These are phyloP conservation scores for Fusarium pseudocircinatum DNA, from an alignment of 2,329 filamentous ascomycete species.

Conservation along the genomic window DNA sequence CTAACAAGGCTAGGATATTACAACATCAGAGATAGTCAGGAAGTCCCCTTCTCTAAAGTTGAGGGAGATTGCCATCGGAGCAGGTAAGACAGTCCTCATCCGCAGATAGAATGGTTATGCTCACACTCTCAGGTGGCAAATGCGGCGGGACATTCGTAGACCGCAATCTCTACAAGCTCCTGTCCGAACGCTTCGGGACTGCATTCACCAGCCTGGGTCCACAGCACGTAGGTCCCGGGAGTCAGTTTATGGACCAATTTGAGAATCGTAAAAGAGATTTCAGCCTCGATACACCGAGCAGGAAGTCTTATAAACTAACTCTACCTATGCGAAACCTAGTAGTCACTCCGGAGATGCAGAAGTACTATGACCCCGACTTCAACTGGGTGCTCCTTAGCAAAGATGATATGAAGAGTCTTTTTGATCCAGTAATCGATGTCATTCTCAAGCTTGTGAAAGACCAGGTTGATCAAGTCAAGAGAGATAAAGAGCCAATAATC, in stretches of 20 bases:
- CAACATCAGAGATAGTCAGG: neutral
- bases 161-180: neutral
- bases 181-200: neutral
- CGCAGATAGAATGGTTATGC: fast-evolving
- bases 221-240: neutral
- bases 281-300: neutral
- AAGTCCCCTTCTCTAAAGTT: neutral
- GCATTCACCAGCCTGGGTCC: neutral
- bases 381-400: neutral
- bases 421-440: neutral
- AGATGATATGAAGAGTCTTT: neutral
- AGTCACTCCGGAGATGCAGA: neutral
- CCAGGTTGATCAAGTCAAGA: neutral
- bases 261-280: neutral
- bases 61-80: neutral
- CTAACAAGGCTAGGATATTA: neutral
- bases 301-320: neutral
- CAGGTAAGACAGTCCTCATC: neutral
- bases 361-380: neutral
- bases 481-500: neutral
- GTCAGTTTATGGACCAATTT: neutral
- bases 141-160: neutral
- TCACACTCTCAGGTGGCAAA: neutral
- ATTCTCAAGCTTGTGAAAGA: neutral
- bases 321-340: neutral